Evolutionary conservation across 495 filamentous ascomycete genomes (phyloP), one percentile per base, ranked within the genome.

Genomic region (Baudoinia panamericana): DNA sequence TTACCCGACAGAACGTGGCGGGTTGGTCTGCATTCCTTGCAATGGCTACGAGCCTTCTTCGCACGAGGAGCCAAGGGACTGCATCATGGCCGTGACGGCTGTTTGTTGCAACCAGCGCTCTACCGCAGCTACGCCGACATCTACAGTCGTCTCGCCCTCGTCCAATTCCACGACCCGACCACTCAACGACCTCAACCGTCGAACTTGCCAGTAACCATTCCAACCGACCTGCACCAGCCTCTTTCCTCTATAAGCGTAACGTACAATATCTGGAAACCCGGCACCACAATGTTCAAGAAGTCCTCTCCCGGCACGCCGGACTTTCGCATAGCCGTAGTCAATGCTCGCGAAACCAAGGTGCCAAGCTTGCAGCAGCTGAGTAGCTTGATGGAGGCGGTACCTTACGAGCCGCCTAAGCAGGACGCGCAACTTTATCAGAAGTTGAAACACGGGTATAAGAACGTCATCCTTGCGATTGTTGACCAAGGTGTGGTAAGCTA

Each of bases 401-500:
- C 82, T 0, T 69, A 74, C 43, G 67, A 76, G 37, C 73, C 79
- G 0, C 78, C 76, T 0, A 56, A 46, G 4, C 12, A 27, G 11
- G 31, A 20, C 2, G 43, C 18, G 6, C 34, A 51, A 28, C 17
- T 60, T 12, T 58, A 60, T 52, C 50, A 53, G 46, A 56, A 55
- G 39, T 43, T 95, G 43, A 86, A 81, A 53, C 76, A 94, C 40
- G 90, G 84, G 10, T 79, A 82, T 55, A 70, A 85, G 43, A 85
- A 82, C 56, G 84, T 85, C 5, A 63, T 94, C 34, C 51, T 97
- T 13, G 90, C 87, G 0, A 73, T 96, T 4, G 83, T 93, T 7
- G 90, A 96, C 54, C 70, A 84, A 41, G 90, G 90, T 0, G 68
- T 97, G 21, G 79, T 85, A 22, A 95, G 86, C 54, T 97, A 83